These are phyloP conservation scores for Cornus controversa DNA, from an alignment of 148 eudicot species.

Conservation along the genomic window DNA sequence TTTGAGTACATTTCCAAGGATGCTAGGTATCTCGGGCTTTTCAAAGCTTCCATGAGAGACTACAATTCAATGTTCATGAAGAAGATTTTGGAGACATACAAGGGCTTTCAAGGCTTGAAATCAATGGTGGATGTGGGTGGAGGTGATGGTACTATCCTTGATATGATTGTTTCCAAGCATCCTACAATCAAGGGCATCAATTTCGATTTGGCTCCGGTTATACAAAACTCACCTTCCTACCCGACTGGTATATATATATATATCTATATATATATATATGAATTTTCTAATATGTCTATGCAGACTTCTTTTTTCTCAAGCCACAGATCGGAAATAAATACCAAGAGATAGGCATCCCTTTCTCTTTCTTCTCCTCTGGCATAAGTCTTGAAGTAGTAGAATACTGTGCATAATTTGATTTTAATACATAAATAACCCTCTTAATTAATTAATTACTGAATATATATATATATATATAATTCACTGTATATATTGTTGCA, in stretches of 20 bases:
- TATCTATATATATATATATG: too few relatives aligned
- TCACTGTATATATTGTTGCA: constrained; percentile 1
- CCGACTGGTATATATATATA: not conserved
- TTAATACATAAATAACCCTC: too few relatives aligned
- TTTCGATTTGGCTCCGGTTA: constrained; percentile 14
- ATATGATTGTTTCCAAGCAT: constrained; percentile 15
- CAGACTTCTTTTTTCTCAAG: too few relatives aligned
- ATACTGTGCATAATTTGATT: too few relatives aligned
- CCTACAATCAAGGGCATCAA: constrained; percentile 20
- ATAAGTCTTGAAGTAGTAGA: too few relatives aligned
- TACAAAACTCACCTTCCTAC: constrained; percentile 15
- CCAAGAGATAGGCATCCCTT: too few relatives aligned
- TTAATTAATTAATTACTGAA: too few relatives aligned
- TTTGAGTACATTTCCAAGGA: constrained; percentile 12
- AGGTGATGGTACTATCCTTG: constrained; percentile 8
- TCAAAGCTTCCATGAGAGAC: constrained; percentile 13
- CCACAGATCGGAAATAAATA: too few relatives aligned
- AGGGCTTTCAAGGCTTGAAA: constrained; percentile 15
- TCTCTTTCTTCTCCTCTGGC: too few relatives aligned
- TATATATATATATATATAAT: too few relatives aligned
- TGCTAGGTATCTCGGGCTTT: constrained; percentile 1
- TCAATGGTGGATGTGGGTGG: constrained; percentile 24
- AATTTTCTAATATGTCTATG: not conserved
- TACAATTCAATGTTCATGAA: constrained; percentile 16
- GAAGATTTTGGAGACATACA: constrained; percentile 14